phyloP scores from a whole-genome alignment of 495 filamentous ascomycete species.

The Aspergillus conjunctus region DNA sequence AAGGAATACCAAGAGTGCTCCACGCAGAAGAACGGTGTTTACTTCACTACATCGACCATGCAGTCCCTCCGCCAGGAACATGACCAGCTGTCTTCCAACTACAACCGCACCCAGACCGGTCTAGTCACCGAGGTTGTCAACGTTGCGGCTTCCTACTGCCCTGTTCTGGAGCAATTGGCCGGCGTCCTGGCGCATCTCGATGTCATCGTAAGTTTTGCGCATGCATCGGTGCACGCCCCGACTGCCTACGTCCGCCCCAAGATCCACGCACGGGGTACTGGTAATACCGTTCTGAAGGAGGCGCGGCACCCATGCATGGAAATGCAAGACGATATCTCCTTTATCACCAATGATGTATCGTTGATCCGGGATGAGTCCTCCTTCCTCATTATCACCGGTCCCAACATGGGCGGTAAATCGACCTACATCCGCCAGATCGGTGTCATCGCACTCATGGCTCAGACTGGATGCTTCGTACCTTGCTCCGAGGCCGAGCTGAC shows the following conservation, averaged over 20 bases:
- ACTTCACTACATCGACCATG: conserved; percentile 89
- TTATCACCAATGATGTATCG: conserved; percentile 96
- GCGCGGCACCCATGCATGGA: conserved; percentile 98
- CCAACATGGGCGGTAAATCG: conserved; percentile 99
- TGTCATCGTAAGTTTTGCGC: conserved; percentile 94
- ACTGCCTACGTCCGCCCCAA: conserved; percentile 87
- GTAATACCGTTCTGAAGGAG: conserved; percentile 88
- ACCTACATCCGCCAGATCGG: conserved; percentile 99
- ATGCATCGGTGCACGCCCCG: conserved; percentile 91
- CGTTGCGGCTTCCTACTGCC: conserved; percentile 92
- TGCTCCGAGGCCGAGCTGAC: conserved; percentile 88
- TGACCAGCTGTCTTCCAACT: conserved; percentile 92
- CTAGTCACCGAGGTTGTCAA: conserved; percentile 90
- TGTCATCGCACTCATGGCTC: conserved; percentile 96
- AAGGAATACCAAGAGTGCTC: conserved; percentile 90
- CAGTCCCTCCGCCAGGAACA: conserved; percentile 84
- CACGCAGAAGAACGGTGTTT: conserved; percentile 98
- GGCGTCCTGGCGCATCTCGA: conserved; percentile 91
- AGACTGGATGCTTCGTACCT: conserved; percentile 95
- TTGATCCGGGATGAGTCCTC: conserved; percentile 79
- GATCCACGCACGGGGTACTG: conserved; percentile 87
- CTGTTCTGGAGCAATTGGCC: conserved; percentile 87
- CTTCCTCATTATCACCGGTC: conserved; percentile 96
- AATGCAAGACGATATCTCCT: conserved; percentile 97
- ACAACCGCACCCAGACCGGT: conserved; percentile 91